Conservation (phyloP, 371 early-diverging fungal species). For the Blakeslea trispora region DNA sequence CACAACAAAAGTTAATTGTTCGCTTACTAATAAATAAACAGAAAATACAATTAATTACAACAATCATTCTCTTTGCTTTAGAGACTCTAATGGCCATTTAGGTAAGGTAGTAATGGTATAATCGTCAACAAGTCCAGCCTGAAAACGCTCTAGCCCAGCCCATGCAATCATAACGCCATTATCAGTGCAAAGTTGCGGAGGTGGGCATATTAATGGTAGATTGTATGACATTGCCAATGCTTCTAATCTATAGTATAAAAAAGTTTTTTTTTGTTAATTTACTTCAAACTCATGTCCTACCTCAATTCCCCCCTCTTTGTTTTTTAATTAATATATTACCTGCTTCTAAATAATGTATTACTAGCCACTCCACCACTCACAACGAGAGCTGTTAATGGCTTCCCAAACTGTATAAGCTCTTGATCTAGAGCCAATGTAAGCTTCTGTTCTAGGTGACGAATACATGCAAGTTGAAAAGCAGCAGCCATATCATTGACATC, state of each 20-base stretch:
- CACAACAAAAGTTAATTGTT: too few relatives aligned
- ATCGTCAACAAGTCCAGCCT: slow-evolving; percentile 60
- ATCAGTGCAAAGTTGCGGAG: slow-evolving; percentile 79
- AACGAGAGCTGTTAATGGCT: slow-evolving; percentile 63
- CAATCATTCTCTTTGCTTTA: slow-evolving; percentile 26
- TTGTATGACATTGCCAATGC: slow-evolving; percentile 42
- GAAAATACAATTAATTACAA: too few relatives aligned
- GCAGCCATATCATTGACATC: slow-evolving; percentile 72
- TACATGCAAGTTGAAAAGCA: slow-evolving; percentile 70
- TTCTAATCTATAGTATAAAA: slow-evolving; percentile 31
- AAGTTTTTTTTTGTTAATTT: background rate
- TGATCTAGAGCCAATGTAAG: slow-evolving; percentile 58
- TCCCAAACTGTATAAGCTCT: slow-evolving; percentile 40
- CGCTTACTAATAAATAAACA: too few relatives aligned
- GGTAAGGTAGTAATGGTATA: slow-evolving; percentile 67
- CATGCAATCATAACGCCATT: slow-evolving; percentile 93
- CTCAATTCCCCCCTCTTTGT: too few relatives aligned
- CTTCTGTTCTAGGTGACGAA: slow-evolving; percentile 71
- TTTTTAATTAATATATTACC: slow-evolving; percentile 31
- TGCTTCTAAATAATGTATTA: slow-evolving; percentile 56
- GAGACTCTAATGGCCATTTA: slow-evolving; percentile 64
- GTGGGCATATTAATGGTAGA: slow-evolving; percentile 71
- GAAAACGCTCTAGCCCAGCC: slow-evolving; percentile 73
- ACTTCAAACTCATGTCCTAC: background rate
- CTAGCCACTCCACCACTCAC: slow-evolving; percentile 87